These are phyloP conservation scores for Taxawa tesnikishii DNA, from an alignment of 2,329 filamentous ascomycete genomes.

Conservation along the genomic window DNA sequence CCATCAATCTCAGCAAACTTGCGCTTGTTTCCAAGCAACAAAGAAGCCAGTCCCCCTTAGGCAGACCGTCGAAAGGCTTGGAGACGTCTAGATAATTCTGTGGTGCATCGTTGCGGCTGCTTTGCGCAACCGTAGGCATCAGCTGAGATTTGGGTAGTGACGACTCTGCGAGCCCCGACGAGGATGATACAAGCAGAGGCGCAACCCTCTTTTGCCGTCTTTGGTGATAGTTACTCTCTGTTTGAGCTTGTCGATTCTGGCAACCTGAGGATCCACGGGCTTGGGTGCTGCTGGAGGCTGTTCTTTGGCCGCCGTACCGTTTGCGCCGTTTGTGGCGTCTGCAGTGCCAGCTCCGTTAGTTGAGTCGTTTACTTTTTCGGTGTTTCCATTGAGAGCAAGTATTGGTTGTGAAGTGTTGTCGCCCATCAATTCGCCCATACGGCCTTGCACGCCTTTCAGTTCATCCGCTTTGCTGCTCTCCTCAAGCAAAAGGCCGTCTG, in stretches of 20 bases:
- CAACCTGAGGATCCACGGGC: constrained; percentile 40
- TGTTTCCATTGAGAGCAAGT: constrained; percentile 19
- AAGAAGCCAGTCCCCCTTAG: constrained; percentile 76
- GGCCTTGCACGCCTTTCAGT: constrained; percentile 75
- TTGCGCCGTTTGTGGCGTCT: constrained; percentile 13
- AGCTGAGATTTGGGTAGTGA: constrained; percentile 82
- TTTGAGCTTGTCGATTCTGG: constrained; percentile 60
- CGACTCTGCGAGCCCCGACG: constrained; percentile 74
- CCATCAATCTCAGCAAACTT: constrained; percentile 63
- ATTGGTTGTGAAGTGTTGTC: constrained; percentile 51
- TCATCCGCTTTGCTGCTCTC: constrained; percentile 88
- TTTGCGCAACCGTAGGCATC: constrained; percentile 52
- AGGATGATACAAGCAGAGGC: constrained; percentile 73
- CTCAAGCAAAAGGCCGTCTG: constrained; percentile 76
- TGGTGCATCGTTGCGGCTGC: constrained; percentile 51
- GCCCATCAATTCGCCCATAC: constrained; percentile 98
- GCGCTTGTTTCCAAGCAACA: constrained; percentile 87
- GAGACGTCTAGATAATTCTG: constrained; percentile 80
- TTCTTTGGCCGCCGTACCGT: constrained; percentile 29
- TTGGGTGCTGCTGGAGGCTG: constrained; percentile 26
- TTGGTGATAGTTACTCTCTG: constrained; percentile 90
- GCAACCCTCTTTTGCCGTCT: constrained; percentile 95
- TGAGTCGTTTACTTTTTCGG: constrained; percentile 12
- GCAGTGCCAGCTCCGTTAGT: constrained; percentile 34
- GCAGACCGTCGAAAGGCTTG: constrained; percentile 86